Conservation (phyloP, 495 filamentous ascomycete species). For the Penicillium paxilli region DNA sequence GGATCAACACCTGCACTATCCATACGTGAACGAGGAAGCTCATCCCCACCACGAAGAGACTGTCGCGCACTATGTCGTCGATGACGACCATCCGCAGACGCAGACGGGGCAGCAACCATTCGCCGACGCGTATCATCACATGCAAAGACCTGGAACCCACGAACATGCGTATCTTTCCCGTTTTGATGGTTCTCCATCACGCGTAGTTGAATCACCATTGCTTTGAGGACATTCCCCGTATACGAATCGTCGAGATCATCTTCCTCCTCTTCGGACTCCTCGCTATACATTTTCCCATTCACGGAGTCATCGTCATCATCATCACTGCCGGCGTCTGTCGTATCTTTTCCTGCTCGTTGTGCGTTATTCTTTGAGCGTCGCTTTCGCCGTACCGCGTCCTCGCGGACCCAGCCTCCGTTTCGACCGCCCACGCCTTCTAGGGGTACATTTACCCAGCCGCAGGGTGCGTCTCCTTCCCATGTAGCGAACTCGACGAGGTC, state of each 20-base stretch:
- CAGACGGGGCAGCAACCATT: slow-evolving; percentile 35
- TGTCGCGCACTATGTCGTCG: slow-evolving; percentile 30
- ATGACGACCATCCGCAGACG: slow-evolving; percentile 34
- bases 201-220: slow-evolving; percentile 81
- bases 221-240: slow-evolving; percentile 71
- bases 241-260: slow-evolving; percentile 41
- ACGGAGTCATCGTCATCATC: no score
- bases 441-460: slow-evolving; percentile 86
- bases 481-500: slow-evolving; percentile 81
- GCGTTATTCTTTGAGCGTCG: slow-evolving; percentile 11
- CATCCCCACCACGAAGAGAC: slow-evolving; percentile 30
- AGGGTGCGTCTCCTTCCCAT: slow-evolving; percentile 72
- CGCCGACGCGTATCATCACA: slow-evolving; percentile 55
- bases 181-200: slow-evolving; percentile 98
- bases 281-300: no score
- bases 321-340: no score
- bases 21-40: slow-evolving; percentile 14
- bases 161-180: slow-evolving; percentile 96
- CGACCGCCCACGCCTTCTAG: slow-evolving; percentile 64
- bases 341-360: no score
- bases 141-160: slow-evolving; percentile 89
- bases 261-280: no score
- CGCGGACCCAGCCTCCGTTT: slow-evolving; percentile 38
- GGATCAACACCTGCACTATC: slow-evolving; percentile 25
- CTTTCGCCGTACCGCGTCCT: slow-evolving; percentile 6